Percentiles rank a stretch among this genome's conserved stretches.
Conservation (phyloP, 2,329 filamentous ascomycete genomes). For the Diaporthe sp. region DNA sequence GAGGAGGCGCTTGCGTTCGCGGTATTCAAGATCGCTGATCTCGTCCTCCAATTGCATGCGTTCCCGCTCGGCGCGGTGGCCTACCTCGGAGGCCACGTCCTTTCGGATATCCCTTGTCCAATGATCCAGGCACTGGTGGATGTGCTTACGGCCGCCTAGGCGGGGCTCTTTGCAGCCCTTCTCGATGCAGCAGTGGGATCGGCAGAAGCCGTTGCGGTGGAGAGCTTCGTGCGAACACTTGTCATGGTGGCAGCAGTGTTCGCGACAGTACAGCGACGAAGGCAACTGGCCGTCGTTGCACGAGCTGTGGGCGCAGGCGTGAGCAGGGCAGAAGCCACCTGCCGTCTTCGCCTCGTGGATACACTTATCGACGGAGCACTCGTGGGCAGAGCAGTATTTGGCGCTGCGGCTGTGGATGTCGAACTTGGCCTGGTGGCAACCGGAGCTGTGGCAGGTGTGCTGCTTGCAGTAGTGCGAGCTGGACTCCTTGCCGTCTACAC, state of each 20-base stretch:
- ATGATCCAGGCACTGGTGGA: constrained; percentile 33
- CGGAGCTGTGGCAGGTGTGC: constrained; percentile 31
- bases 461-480: constrained; percentile 36
- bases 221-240: constrained; percentile 23
- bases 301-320: constrained; percentile 30
- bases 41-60: constrained; percentile 24
- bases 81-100: constrained; percentile 2
- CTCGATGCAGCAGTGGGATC: constrained; percentile 24
- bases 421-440: constrained; percentile 32
- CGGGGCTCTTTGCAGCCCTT: constrained; percentile 22
- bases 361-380: constrained; percentile 30
- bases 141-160: constrained; percentile 17
- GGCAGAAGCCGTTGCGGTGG: constrained; percentile 35
- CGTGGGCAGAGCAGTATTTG: constrained; percentile 37
- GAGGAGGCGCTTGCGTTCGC: background rate
- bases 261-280: constrained; percentile 3
- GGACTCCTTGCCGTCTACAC: constrained; percentile 9
- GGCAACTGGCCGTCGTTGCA: constrained; percentile 12
- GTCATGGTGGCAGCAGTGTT: constrained; percentile 31
- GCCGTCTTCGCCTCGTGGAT: constrained; percentile 5
- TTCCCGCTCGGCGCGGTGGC: background rate
- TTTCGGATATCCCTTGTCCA: constrained; percentile 3
- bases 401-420: constrained; percentile 30
- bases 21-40: constrained; percentile 1
- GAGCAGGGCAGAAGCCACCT: constrained; percentile 27